Conservation (phyloP, 2,329 filamentous ascomycete species). For the Xylaria arbuscula region DNA sequence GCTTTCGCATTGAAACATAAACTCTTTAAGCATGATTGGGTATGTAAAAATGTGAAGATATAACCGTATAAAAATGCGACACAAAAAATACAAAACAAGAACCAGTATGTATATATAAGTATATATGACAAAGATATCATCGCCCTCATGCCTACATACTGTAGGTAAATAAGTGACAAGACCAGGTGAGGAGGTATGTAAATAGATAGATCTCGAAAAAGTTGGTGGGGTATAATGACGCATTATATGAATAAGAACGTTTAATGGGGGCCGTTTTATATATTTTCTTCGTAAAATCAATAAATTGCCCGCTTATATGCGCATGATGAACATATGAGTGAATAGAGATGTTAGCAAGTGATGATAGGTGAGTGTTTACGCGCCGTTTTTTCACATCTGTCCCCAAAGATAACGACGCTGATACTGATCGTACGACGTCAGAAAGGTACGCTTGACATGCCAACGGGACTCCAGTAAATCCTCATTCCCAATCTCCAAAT, state of each 20-base stretch:
- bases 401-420: neutral
- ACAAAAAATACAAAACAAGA: neutral
- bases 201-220: neutral
- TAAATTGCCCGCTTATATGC: neutral
- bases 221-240: neutral
- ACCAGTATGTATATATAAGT: neutral
- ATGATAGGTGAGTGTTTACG: neutral
- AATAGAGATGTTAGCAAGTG: neutral
- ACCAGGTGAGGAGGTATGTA: neutral
- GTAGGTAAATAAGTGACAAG: neutral
- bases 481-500: conserved; percentile 50
- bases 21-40: conserved; percentile 6
- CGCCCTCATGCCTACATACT: neutral
- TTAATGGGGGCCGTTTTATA: neutral
- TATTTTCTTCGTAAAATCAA: neutral
- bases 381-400: neutral
- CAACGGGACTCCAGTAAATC: neutral
- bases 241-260: neutral
- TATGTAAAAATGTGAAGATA: neutral
- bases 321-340: neutral
- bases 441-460: neutral
- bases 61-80: too few relatives aligned
- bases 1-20: neutral
- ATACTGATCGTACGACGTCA: neutral
- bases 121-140: neutral